These are phyloP conservation scores for Pseudogymnoascus sp. DNA, from an alignment of 2,329 filamentous ascomycete genomes.

Conservation along the genomic window DNA sequence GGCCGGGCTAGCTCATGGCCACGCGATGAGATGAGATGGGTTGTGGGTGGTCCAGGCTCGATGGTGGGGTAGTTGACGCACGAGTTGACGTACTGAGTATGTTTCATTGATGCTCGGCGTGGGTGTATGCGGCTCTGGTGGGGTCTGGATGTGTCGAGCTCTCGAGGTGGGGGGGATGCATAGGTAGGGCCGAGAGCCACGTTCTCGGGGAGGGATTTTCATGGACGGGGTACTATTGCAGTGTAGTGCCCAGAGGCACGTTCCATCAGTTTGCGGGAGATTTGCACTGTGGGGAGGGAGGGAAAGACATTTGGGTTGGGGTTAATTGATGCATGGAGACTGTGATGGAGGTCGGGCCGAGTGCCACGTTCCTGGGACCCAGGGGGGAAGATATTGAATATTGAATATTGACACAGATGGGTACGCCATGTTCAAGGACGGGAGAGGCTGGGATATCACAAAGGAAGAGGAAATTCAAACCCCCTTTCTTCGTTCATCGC, in stretches of 20 bases:
- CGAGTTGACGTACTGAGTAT: background rate
- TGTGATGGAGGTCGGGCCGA: background rate
- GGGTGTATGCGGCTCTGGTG: background rate
- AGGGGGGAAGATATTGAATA: background rate
- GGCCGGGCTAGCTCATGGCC: no score
- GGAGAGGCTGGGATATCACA: background rate
- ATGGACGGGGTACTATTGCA: background rate
- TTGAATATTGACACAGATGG: background rate
- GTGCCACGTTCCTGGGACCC: background rate
- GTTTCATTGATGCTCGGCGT: background rate
- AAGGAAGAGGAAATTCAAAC: background rate
- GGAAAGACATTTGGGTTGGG: background rate
- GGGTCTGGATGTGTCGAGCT: background rate
- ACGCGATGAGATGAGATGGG: no score
- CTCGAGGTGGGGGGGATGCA: background rate
- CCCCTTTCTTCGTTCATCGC: background rate
- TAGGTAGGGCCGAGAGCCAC: background rate
- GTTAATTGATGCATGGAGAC: background rate
- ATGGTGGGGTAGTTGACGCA: background rate
- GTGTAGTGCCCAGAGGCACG: background rate
- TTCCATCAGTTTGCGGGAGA: background rate
- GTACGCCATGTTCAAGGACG: background rate
- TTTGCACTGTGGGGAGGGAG: background rate
- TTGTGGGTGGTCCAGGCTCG: background rate
- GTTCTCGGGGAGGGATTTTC: background rate